Percentiles rank a stretch among this genome's conserved stretches.
Conservation (phyloP, 2,329 filamentous ascomycete genomes). For the Trichoderma harzianum region DNA sequence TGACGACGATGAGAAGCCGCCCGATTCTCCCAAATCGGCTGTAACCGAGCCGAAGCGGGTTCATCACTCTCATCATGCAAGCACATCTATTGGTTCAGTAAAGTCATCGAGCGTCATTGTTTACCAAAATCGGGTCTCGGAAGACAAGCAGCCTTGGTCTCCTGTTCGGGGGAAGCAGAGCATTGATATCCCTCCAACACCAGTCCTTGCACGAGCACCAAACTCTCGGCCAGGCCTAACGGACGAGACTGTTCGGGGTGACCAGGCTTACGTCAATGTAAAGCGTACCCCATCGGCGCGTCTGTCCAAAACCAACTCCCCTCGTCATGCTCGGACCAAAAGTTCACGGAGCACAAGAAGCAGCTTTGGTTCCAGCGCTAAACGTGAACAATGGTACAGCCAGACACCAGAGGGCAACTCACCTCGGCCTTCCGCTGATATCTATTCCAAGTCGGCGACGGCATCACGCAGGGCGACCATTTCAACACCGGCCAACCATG, state of each 20-base stretch:
- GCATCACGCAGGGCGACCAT: conserved; percentile 23
- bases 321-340: conserved; percentile 39
- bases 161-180: conserved; percentile 40
- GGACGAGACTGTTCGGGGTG: conserved; percentile 58
- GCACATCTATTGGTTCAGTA: conserved; percentile 32
- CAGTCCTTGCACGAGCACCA: conserved; percentile 57
- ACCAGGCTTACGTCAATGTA: conserved; percentile 54
- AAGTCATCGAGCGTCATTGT: conserved; percentile 54
- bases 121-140: conserved; percentile 41
- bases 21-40: not conserved
- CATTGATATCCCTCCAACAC: conserved; percentile 45
- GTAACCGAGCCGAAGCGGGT: conserved; percentile 17
- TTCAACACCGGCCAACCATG: conserved; percentile 39
- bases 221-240: conserved; percentile 62
- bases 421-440: conserved; percentile 34
- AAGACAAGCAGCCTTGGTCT: conserved; percentile 30
- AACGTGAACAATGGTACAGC: conserved; percentile 41
- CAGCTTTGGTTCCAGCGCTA: conserved; percentile 41
- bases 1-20: conserved; percentile 30
- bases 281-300: conserved; percentile 51
- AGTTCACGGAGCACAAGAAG: conserved; percentile 40
- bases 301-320: conserved; percentile 45
- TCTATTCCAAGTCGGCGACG: conserved; percentile 25
- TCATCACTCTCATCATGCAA: conserved; percentile 28
- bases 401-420: conserved; percentile 32